Base-by-base conservation (phyloP, 176 grass and related monocot species). In the Eragrostis curvula region DNA sequence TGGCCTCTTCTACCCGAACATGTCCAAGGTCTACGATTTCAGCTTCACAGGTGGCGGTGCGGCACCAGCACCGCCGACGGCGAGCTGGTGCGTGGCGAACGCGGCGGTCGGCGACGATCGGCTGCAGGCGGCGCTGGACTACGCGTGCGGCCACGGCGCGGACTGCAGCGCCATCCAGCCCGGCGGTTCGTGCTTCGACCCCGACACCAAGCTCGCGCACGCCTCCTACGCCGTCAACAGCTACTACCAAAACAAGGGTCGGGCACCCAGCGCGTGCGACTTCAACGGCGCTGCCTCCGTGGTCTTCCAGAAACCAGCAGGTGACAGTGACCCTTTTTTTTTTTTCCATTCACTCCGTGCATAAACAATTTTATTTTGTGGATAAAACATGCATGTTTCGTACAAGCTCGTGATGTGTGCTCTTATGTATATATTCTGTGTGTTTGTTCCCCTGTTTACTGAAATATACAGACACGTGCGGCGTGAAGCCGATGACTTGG, bases 1-100 rank as follows among this genome's bases (percentile, higher is more conserved):
- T 42, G 90, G 93, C 29, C 41, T 96, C 3, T 96, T 96, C 93
- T 88, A 90, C 75, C 90, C 90, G 0, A 48, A 73, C 82, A 46
- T 74, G 88, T 8, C 39, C n/a, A 92, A 90, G 59, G 85, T 90
- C 7, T 96, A 96, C 71, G 79, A 90, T 11, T 52, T 92, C 16
- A 28, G 82, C 32, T 96, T 96, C 20, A 70, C 82, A 9, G 73
- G 90, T 9, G 20, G 11, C 49, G 49, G 49, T 1, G 12, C 5
- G 14, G 1, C 11, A 5, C 14, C 49, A 2, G 49, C 14, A 17
- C 11, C 49, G 17, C 49, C 49, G 15, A 3, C 49, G 29, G 28
- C 28, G 4, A 60, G 39, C 41, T 88, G 86, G 86, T 88, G 86
- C 46, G 77, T 84, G 29, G 81, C 73, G 18, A 79, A 32, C n/a